Conservation (phyloP, 169 alveolate species). For the Cyclospora cayetanensis region DNA sequence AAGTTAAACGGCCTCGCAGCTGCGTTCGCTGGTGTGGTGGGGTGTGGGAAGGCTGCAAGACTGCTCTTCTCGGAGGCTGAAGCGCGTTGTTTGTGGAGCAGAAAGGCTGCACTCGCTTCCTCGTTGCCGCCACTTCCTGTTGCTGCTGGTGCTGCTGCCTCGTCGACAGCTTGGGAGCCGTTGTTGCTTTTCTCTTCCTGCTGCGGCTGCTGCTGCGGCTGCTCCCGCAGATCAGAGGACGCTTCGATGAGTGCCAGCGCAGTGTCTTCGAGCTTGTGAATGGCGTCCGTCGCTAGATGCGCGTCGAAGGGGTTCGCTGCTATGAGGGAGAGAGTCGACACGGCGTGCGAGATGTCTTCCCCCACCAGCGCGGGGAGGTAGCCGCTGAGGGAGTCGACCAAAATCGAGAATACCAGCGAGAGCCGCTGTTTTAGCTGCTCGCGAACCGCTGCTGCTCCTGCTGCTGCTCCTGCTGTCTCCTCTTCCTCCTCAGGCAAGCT, state of each 20-base stretch:
- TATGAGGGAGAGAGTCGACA: not conserved
- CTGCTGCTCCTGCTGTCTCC: not conserved
- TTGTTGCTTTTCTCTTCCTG: not conserved
- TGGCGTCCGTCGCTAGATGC: not conserved
- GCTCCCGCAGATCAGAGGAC: not conserved
- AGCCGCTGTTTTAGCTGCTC: not conserved
- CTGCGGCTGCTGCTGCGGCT: not conserved
- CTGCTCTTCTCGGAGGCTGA: too few species aligned
- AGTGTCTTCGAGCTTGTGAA: not conserved
- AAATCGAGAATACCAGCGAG: not conserved
- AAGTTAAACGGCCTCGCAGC: not conserved
- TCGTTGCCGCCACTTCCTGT: not conserved
- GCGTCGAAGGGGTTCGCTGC: conserved; percentile 15
- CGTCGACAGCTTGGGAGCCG: not conserved
- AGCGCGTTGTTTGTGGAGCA: too few species aligned
- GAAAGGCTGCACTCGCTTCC: too few species aligned
- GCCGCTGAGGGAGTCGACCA: not conserved
- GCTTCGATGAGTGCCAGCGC: not conserved
- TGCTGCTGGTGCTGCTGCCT: conserved; percentile 37
- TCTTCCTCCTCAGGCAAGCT: not conserved
- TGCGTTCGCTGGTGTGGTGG: too few species aligned
- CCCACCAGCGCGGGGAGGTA: not conserved
- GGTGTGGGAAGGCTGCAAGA: not conserved
- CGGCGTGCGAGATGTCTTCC: not conserved
- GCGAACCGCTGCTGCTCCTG: not conserved